Conservation (phyloP, 768 basidiomycete genomes). For the Lactarius psammicola region DNA sequence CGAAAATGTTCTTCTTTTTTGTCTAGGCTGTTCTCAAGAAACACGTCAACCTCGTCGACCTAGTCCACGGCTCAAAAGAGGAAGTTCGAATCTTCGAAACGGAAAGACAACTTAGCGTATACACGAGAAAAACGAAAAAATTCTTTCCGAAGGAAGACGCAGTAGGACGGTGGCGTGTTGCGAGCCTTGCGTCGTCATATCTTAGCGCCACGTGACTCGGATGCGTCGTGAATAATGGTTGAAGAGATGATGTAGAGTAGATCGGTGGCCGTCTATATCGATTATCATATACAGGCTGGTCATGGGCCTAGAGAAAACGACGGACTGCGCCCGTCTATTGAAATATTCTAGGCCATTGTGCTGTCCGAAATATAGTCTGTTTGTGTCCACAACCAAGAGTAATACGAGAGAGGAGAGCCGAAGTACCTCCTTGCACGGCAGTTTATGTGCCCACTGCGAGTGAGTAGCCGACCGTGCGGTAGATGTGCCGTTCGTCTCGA, state of each 20-base stretch:
- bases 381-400: not conserved
- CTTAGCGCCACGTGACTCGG: slow-evolving; percentile 9
- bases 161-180: slow-evolving; percentile 35
- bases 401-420: no score
- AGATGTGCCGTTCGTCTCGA: no score
- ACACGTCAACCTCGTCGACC: slow-evolving; percentile 37
- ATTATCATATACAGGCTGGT: no score
- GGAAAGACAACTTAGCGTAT: slow-evolving; percentile 30
- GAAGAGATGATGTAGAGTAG: no score
- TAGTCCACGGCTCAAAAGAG: slow-evolving; percentile 30
- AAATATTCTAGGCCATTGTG: not conserved
- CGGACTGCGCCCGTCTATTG: not conserved
- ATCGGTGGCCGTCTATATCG: no score
- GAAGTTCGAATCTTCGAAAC: slow-evolving; percentile 31
- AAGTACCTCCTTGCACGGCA: no score
- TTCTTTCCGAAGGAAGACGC: slow-evolving; percentile 36
- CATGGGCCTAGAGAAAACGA: no score
- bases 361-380: not conserved
- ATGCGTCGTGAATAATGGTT: no score
- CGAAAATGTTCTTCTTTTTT: not conserved
- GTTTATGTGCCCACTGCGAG: no score
- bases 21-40: slow-evolving; percentile 5
- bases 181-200: slow-evolving; percentile 34
- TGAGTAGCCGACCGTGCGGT: no score
- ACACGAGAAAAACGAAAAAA: slow-evolving; percentile 29